Percentiles rank a stretch among this genome's conserved stretches.
phyloP scores from a whole-genome alignment of 306 rosid genomes.

The Ceratonia siliqua region DNA sequence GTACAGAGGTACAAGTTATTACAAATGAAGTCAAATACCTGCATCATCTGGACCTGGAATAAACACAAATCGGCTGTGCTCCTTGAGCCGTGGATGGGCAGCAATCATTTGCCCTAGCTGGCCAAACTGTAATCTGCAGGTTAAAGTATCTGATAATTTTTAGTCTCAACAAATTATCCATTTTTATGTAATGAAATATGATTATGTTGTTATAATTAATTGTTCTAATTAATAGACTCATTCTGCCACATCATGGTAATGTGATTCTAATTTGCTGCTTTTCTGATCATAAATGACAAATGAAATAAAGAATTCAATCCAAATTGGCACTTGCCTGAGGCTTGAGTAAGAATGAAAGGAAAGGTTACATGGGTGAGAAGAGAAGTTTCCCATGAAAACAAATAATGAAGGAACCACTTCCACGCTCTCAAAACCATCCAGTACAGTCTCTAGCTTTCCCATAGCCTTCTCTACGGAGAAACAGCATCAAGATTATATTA shows the following conservation, averaged over 20 bases:
- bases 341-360: constrained; percentile 68
- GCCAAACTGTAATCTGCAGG: constrained; percentile 77
- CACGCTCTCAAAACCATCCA: constrained; percentile 75
- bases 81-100: constrained; percentile 65
- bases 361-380: constrained; percentile 83
- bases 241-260: background rate
- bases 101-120: constrained; percentile 80
- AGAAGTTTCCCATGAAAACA: constrained; percentile 97
- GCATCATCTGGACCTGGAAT: constrained; percentile 96
- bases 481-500: constrained; percentile 40
- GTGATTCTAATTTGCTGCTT: constrained; percentile 16
- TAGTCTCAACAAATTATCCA: constrained; percentile 12
- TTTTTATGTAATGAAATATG: constrained; percentile 9
- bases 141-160: constrained; percentile 25
- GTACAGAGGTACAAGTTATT: background rate
- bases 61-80: constrained; percentile 77
- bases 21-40: constrained; percentile 52
- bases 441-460: constrained; percentile 69
- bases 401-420: constrained; percentile 85
- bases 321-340: constrained; percentile 63
- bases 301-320: constrained; percentile 5
- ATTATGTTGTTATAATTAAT: background rate
- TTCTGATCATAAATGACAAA: constrained; percentile 9
- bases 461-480: constrained; percentile 72
- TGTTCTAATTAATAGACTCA: background rate